Evolutionary conservation across 2,329 filamentous ascomycete species (phyloP).

Genomic region (Aphanocladium album): DNA sequence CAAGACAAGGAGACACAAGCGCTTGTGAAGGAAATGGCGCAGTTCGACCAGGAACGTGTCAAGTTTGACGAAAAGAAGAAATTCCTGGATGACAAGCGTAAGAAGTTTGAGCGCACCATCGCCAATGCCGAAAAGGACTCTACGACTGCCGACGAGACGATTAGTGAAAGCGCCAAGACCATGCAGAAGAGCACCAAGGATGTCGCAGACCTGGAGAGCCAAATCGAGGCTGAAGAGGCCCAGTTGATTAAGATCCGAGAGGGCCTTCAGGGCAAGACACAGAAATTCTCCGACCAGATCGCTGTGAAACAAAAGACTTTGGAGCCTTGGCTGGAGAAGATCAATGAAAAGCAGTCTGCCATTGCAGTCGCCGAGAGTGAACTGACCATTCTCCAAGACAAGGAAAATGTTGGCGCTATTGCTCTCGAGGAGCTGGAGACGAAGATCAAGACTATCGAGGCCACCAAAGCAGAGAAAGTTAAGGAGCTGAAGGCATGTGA

Average conservation of each 20-base stretch:
- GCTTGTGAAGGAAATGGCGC: constrained; percentile 79
- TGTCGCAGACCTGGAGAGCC: constrained; percentile 68
- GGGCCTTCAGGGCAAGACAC: constrained; percentile 88
- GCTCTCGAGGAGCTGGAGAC: constrained; percentile 77
- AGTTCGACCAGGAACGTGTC: constrained; percentile 92
- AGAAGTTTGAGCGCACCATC: constrained; percentile 89
- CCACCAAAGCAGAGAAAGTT: constrained; percentile 65
- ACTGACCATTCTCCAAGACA: constrained; percentile 83
- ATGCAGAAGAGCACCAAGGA: constrained; percentile 73
- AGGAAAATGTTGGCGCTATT: constrained; percentile 79
- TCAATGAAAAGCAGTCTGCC: constrained; percentile 90
- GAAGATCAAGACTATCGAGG: constrained; percentile 70
- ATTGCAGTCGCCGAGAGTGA: constrained; percentile 95
- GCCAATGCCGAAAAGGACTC: constrained; percentile 69
- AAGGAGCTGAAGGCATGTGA: constrained; percentile 73
- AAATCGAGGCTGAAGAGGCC: constrained; percentile 72
- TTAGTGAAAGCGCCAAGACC: constrained; percentile 72
- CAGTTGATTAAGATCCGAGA: constrained; percentile 82
- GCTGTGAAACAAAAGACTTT: constrained; percentile 86
- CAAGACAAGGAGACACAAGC: constrained; percentile 77
- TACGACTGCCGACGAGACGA: constrained; percentile 69
- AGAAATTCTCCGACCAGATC: constrained; percentile 89
- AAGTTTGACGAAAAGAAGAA: constrained; percentile 98
- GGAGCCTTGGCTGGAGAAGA: constrained; percentile 94
- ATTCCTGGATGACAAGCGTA: constrained; percentile 83